Conservation (phyloP, 23 red algal genomes). For the Gracilaria caudata region DNA sequence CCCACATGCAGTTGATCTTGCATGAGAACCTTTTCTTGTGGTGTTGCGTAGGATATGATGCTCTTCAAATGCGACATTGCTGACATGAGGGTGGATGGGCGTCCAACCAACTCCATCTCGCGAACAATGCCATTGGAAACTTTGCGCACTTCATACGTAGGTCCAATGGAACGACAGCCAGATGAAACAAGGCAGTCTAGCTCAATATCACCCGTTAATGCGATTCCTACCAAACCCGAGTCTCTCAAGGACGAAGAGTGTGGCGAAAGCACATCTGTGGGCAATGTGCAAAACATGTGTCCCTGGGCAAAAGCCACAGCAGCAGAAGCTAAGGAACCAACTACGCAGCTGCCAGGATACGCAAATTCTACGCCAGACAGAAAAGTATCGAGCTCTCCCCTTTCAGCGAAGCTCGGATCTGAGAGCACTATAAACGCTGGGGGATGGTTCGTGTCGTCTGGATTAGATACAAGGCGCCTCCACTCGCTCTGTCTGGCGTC, state of each 20-base stretch:
- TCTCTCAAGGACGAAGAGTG: conserved; percentile 43
- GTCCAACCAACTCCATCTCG: conserved; percentile 74
- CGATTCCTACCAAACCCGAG: conserved; percentile 71
- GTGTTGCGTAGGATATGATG: conserved; percentile 63
- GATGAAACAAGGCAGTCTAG: conserved; percentile 61
- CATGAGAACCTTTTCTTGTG: conserved; percentile 51
- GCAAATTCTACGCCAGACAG: conserved; percentile 70
- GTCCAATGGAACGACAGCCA: conserved; percentile 67
- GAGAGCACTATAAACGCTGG: conserved; percentile 72
- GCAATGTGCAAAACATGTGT: conserved; percentile 76
- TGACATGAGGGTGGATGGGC: conserved; percentile 50
- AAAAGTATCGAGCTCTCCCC: conserved; percentile 62
- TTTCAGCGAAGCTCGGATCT: conserved; percentile 51
- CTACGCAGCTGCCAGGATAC: conserved; percentile 51
- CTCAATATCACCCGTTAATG: conserved; percentile 67
- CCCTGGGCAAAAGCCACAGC: conserved; percentile 50
- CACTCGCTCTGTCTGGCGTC: conserved; percentile 58
- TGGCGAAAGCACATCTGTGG: conserved; percentile 60
- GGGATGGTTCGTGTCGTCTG: conserved; percentile 24
- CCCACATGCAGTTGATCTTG: conserved; percentile 57
- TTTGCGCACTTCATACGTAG: conserved; percentile 57
- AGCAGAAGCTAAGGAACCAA: conserved; percentile 55
- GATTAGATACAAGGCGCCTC: conserved; percentile 60
- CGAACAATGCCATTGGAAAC: conserved; percentile 33
- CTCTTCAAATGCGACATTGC: conserved; percentile 62